Conservation (phyloP, 2,329 filamentous ascomycete genomes). For the Xylariomycetidae sp. region DNA sequence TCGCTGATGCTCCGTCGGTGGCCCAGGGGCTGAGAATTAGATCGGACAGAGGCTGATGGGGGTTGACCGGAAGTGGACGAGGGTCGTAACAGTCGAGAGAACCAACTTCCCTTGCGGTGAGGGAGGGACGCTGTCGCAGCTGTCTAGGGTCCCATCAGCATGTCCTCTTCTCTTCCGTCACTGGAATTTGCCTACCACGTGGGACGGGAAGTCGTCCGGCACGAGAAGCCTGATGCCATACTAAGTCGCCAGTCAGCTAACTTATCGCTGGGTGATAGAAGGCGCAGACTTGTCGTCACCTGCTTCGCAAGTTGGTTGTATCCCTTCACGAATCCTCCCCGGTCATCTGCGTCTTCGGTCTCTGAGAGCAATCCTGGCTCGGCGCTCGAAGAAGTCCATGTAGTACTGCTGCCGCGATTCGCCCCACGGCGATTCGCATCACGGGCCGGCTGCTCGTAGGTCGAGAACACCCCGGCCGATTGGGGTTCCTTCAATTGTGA, state of each 20-base stretch:
- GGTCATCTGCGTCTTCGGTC: constrained; percentile 42
- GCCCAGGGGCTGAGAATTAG: constrained; percentile 24
- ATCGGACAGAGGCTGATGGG: no score
- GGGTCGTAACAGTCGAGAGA: constrained; percentile 31
- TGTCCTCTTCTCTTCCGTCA: no score
- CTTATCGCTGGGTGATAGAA: background rate
- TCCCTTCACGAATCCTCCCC: constrained; percentile 44
- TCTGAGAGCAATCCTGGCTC: constrained; percentile 42
- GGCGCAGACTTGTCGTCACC: constrained; percentile 29
- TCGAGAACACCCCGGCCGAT: constrained; percentile 14
- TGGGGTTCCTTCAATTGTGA: constrained; percentile 5
- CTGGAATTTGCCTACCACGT: no score
- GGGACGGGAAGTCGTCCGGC: constrained; percentile 20
- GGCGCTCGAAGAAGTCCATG: constrained; percentile 52
- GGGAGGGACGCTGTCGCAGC: constrained; percentile 9
- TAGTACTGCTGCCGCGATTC: constrained; percentile 48
- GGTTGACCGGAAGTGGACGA: no score
- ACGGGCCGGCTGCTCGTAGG: no score
- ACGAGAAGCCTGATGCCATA: constrained; percentile 41
- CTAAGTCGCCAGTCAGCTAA: constrained; percentile 28
- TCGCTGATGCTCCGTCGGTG: constrained; percentile 52
- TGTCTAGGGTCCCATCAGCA: constrained; percentile 3
- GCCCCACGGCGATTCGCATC: no score
- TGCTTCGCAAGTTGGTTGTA: constrained; percentile 57
- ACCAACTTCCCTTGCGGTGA: constrained; percentile 30